Conservation (phyloP, 108 stramenopile species). For the Fragilaria crotonensis region DNA sequence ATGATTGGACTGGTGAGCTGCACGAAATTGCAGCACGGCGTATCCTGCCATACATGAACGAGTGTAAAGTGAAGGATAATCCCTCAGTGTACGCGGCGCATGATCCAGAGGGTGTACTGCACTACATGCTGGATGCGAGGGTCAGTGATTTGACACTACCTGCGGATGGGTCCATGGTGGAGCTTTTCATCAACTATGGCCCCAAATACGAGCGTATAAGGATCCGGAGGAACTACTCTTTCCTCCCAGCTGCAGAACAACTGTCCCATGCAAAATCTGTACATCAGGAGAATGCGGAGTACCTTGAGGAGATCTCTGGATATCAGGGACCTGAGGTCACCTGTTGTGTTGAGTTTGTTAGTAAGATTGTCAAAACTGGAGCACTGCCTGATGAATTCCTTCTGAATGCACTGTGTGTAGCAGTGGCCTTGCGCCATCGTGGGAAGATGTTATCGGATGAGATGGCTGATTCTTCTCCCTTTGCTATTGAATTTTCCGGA, state of each 20-base stretch:
- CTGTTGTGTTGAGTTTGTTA: neutral
- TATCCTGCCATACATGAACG: constrained; percentile 55
- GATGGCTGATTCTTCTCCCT: neutral
- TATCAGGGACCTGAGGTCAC: neutral
- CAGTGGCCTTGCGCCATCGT: neutral
- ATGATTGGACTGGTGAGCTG: constrained; percentile 43
- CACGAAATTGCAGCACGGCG: constrained; percentile 30
- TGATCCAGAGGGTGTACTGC: constrained; percentile 19
- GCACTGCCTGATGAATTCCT: no score
- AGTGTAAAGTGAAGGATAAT: constrained; percentile 10
- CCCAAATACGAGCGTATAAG: constrained; percentile 34
- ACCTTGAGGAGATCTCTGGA: neutral
- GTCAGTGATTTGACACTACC: neutral
- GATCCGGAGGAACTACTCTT: constrained; percentile 43
- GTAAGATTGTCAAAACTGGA: neutral
- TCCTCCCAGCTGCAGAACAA: neutral
- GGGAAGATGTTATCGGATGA: neutral
- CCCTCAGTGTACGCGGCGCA: constrained; percentile 12
- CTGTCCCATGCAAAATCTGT: neutral
- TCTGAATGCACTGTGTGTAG: neutral
- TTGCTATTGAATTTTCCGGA: neutral
- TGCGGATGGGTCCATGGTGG: constrained; percentile 25
- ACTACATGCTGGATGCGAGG: constrained; percentile 12
- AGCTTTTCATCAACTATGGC: constrained; percentile 49
- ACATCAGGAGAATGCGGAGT: neutral